These are phyloP conservation scores for Podila minutissima DNA, from an alignment of 192 early-diverging fungal species.

Conservation along the genomic window DNA sequence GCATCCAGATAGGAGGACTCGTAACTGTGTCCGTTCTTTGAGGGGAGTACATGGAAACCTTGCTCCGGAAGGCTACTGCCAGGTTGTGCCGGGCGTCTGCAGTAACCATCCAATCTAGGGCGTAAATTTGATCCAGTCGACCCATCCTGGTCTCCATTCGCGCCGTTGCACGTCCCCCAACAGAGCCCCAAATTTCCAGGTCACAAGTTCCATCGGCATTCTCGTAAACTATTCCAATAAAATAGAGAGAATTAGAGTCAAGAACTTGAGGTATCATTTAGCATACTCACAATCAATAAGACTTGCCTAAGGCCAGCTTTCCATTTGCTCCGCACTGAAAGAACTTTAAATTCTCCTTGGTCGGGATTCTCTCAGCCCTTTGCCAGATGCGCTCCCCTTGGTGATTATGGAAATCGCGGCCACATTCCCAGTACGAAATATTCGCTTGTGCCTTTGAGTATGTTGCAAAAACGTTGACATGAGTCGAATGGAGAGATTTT, in stretches of 20 bases:
- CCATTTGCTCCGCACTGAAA: slow-evolving; percentile 57
- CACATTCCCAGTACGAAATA: slow-evolving; percentile 53
- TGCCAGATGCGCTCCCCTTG: slow-evolving; percentile 21
- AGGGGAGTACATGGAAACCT: slow-evolving; percentile 71
- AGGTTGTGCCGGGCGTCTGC: slow-evolving; percentile 79
- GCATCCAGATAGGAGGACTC: slow-evolving; percentile 58
- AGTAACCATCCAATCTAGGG: slow-evolving; percentile 78
- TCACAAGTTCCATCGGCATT: slow-evolving; percentile 20
- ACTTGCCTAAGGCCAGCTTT: slow-evolving; percentile 51
- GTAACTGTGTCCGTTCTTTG: slow-evolving; percentile 53
- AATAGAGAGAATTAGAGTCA: neutral
- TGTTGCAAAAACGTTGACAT: slow-evolving; percentile 50
- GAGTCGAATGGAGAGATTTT: slow-evolving; percentile 47
- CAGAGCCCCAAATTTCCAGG: slow-evolving; percentile 47
- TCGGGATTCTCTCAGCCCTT: slow-evolving; percentile 28
- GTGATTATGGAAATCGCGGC: slow-evolving; percentile 27
- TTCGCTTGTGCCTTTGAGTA: slow-evolving; percentile 45
- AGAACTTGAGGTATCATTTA: neutral
- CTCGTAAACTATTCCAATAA: slow-evolving; percentile 17
- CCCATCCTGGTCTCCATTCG: slow-evolving; percentile 18
- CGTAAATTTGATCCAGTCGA: slow-evolving; percentile 56
- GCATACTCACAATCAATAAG: neutral
- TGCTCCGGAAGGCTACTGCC: slow-evolving; percentile 64
- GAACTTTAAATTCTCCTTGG: slow-evolving; percentile 12
- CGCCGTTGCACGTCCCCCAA: slow-evolving; percentile 37